These are phyloP conservation scores for Thelonectria blattea DNA, from an alignment of 2,329 filamentous ascomycete genomes.

Conservation along the genomic window DNA sequence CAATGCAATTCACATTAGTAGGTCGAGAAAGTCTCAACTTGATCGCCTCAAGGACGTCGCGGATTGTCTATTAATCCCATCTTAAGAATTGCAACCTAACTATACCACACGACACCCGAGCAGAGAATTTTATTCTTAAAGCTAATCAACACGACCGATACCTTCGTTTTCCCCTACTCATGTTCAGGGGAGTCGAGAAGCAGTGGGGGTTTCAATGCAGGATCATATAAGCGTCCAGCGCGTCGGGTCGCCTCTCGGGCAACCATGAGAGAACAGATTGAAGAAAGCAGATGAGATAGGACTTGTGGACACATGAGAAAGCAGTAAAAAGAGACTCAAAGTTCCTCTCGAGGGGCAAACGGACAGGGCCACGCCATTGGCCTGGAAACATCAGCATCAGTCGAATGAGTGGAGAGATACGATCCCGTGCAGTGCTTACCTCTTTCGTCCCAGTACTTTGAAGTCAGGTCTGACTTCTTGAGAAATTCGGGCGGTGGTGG, in stretches of 20 bases:
- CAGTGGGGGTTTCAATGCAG: constrained; percentile 42
- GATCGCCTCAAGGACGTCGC: no score
- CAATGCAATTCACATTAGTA: no score
- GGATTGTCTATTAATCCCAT: no score
- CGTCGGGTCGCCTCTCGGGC: constrained; percentile 32
- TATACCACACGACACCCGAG: no score
- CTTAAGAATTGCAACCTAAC: no score
- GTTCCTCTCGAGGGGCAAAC: constrained; percentile 27
- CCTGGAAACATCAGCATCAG: constrained; percentile 24
- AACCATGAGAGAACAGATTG: constrained; percentile 34
- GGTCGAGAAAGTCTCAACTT: no score
- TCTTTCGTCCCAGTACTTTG: neutral
- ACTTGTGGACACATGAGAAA: constrained; percentile 24
- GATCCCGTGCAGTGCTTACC: neutral
- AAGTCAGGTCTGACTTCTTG: constrained; percentile 17
- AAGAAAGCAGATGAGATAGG: constrained; percentile 29
- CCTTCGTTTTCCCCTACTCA: no score
- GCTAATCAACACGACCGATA: no score
- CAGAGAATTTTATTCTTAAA: no score
- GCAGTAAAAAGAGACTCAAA: constrained; percentile 26
- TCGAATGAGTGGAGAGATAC: neutral
- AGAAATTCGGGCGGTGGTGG: constrained; percentile 38
- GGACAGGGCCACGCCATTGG: constrained; percentile 35
- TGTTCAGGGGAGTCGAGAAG: no score
- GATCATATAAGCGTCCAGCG: constrained; percentile 32